Conservation (phyloP, 148 eudicot species). For the Gaultheria prostrata region DNA sequence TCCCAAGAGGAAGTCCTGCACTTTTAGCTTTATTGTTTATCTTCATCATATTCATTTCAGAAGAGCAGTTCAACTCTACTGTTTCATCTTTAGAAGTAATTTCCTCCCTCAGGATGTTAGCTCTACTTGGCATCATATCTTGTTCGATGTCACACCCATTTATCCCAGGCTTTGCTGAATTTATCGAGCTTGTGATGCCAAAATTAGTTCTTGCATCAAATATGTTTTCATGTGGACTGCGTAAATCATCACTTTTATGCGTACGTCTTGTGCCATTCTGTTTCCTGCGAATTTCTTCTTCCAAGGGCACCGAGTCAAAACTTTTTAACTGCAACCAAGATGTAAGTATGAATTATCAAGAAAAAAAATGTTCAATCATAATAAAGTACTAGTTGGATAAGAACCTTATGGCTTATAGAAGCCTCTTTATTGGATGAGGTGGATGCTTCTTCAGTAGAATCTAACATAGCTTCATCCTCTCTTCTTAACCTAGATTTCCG, state of each 20-base stretch:
- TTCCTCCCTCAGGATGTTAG: constrained; percentile 17
- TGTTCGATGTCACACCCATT: constrained; percentile 24
- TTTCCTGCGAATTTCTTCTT: constrained; percentile 32
- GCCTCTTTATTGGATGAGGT: constrained; percentile 26
- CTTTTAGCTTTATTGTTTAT: constrained; percentile 35
- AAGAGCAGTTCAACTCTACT: constrained; percentile 25
- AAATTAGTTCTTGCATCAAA: constrained; percentile 16
- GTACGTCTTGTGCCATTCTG: constrained; percentile 29
- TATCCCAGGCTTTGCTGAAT: constrained; percentile 20
- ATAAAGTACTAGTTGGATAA: constrained; percentile 6
- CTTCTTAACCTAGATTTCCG: constrained; percentile 39
- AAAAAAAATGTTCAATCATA: not conserved
- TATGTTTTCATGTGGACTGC: constrained; percentile 25
- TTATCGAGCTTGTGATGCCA: constrained; percentile 21
- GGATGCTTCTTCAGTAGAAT: constrained; percentile 31
- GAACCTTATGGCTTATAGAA: constrained; percentile 48
- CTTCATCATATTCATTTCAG: constrained; percentile 29
- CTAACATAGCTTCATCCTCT: constrained; percentile 29
- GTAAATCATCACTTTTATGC: constrained; percentile 29
- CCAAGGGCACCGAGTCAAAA: constrained; percentile 27
- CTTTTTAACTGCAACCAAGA: constrained; percentile 46
- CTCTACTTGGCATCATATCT: constrained; percentile 20
- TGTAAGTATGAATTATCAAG: constrained; percentile 12
- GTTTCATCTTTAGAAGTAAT: constrained; percentile 30
- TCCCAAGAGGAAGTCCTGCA: constrained; percentile 30